phyloP scores from a whole-genome alignment of 148 eudicot genomes.

The Dysphania ambrosioides region DNA sequence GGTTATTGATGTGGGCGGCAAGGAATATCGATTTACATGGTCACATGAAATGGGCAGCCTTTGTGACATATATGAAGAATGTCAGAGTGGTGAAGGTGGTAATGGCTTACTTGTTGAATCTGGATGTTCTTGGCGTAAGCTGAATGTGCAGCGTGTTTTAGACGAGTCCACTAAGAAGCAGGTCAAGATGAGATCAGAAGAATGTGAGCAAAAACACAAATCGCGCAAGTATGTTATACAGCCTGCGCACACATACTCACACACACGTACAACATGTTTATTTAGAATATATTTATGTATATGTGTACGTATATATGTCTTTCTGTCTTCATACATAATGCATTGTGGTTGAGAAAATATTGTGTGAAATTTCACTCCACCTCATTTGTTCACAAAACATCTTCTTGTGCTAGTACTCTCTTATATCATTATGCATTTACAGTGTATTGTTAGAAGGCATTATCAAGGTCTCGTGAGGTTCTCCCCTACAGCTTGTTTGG shows the following conservation, averaged over 20 bases:
- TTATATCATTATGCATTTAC: background rate
- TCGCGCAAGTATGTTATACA: conserved; percentile 67
- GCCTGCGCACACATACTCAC: background rate
- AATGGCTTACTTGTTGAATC: conserved; percentile 91
- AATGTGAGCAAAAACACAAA: conserved; percentile 62
- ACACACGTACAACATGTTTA: background rate
- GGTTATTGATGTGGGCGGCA: conserved; percentile 91
- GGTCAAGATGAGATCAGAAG: conserved; percentile 84
- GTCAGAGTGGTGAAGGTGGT: conserved; percentile 77
- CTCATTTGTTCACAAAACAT: background rate
- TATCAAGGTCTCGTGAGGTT: background rate
- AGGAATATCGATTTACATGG: conserved; percentile 85
- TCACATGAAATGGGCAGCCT: conserved; percentile 63
- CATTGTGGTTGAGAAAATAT: background rate
- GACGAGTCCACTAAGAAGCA: conserved; percentile 89
- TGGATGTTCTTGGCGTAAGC: conserved; percentile 87
- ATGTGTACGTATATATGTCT: background rate
- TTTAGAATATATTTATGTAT: background rate
- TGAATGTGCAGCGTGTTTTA: conserved; percentile 78
- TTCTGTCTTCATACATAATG: background rate
- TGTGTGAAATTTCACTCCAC: background rate
- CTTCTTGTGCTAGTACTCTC: background rate
- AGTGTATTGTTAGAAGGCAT: background rate
- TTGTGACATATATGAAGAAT: conserved; percentile 93
- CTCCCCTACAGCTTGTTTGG: background rate